A percentile compares a stretch with the other conserved stretches of the same genome.
These are phyloP conservation scores for Aspergillus luchuensis DNA, from an alignment of 2,329 filamentous ascomycete species.

Conservation along the genomic window DNA sequence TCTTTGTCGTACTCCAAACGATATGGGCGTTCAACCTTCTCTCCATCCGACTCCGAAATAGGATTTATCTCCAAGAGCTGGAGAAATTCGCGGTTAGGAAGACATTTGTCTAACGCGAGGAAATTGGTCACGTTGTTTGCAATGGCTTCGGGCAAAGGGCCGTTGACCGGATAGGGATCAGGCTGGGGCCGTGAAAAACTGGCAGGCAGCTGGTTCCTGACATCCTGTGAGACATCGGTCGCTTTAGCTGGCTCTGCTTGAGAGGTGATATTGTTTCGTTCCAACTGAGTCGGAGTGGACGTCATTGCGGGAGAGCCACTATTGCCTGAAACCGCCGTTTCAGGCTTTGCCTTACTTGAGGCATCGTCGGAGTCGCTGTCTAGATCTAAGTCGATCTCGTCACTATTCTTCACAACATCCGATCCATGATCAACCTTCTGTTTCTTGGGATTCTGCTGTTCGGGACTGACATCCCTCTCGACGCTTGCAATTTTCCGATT, in stretches of 20 bases:
- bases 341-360: constrained; percentile 16
- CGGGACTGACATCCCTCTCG: constrained; percentile 18
- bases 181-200: constrained; percentile 62
- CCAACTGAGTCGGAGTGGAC: background rate
- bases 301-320: background rate
- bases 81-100: constrained; percentile 76
- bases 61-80: constrained; percentile 70
- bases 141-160: constrained; percentile 70
- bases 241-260: constrained; percentile 15
- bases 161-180: constrained; percentile 49
- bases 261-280: background rate
- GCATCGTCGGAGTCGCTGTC: constrained; percentile 29
- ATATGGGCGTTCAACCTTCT: constrained; percentile 50
- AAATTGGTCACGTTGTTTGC: constrained; percentile 80
- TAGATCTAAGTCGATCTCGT: constrained; percentile 47
- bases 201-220: constrained; percentile 74
- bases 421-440: constrained; percentile 23
- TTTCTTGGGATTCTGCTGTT: constrained; percentile 21
- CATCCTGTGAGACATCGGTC: constrained; percentile 58
- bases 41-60: constrained; percentile 38
- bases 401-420: constrained; percentile 51
- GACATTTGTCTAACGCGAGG: constrained; percentile 87
- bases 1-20: constrained; percentile 82
- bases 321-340: background rate
- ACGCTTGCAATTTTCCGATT: constrained; percentile 27